phyloP scores from a whole-genome alignment of 2,329 filamentous ascomycete genomes.

The Sporothrix curviconia region DNA sequence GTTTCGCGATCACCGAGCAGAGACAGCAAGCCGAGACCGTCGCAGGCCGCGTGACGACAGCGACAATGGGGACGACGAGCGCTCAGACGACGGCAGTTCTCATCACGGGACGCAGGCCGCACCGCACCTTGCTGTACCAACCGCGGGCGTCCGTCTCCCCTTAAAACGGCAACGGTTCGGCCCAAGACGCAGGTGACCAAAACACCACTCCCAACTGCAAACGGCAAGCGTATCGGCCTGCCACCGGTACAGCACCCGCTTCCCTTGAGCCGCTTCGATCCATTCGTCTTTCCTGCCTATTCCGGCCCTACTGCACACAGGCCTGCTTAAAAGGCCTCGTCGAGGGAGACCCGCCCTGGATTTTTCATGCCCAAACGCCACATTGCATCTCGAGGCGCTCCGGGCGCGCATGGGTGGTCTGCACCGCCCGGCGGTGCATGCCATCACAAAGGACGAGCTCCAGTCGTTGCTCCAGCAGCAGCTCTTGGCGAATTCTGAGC shows the following conservation, averaged over 20 bases:
- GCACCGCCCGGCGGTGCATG: background rate
- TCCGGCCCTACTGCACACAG: slow-evolving; percentile 17
- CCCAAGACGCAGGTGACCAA: background rate
- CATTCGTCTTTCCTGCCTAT: slow-evolving; percentile 13
- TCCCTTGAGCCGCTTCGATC: slow-evolving; percentile 1
- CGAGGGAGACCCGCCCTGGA: slow-evolving; percentile 7
- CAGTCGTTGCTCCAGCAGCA: slow-evolving; percentile 8
- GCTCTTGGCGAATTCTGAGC: slow-evolving; percentile 10
- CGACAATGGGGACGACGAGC: background rate
- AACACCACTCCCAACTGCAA: background rate
- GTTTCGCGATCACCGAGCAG: background rate
- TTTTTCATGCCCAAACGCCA: slow-evolving; percentile 10
- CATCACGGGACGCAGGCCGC: background rate
- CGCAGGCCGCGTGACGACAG: background rate
- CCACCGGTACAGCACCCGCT: background rate
- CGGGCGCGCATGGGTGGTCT: background rate
- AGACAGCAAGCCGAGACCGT: background rate
- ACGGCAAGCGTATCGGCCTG: background rate
- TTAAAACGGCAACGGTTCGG: slow-evolving; percentile 11
- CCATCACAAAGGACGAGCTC: slow-evolving; percentile 11
- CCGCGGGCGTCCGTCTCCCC: background rate
- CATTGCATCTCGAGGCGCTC: slow-evolving; percentile 4
- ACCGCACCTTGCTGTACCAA: background rate
- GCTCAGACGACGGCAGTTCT: background rate
- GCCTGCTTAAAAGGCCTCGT: slow-evolving; percentile 13